phyloP scores from a whole-genome alignment of 139 green algal species.

The Chlorella vulgaris region DNA sequence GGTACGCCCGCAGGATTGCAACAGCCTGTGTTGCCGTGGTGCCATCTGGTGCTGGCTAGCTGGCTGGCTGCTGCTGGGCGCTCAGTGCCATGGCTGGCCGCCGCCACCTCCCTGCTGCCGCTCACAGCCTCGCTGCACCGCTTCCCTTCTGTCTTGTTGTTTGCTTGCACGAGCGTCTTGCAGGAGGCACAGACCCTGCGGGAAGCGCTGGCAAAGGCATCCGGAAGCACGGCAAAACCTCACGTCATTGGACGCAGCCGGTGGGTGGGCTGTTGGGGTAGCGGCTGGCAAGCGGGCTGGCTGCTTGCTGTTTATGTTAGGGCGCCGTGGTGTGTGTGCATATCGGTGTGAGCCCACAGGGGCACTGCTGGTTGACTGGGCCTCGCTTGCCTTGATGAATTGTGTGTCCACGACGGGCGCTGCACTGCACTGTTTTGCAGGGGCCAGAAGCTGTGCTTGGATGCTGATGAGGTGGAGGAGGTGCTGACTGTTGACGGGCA shows the following conservation, averaged over 20 bases:
- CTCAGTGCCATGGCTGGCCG: background rate
- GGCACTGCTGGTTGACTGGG: no score
- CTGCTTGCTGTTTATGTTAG: no score
- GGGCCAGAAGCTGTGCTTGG: constrained; percentile 84
- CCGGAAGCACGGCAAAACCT: constrained; percentile 4
- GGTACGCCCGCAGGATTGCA: background rate
- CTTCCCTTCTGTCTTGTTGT: no score
- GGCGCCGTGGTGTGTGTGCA: no score
- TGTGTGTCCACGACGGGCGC: no score
- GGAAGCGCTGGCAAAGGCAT: constrained; percentile 10
- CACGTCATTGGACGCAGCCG: constrained; percentile 60
- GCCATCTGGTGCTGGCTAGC: no score
- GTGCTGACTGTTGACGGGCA: constrained; percentile 50
- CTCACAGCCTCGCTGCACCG: no score
- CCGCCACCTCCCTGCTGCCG: background rate
- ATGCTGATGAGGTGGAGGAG: constrained; percentile 78
- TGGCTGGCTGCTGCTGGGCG: no score
- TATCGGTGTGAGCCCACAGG: no score
- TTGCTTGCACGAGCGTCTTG: no score
- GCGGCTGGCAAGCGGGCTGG: no score
- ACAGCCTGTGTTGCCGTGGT: no score
- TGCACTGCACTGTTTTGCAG: constrained; percentile 50
- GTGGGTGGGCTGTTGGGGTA: background rate
- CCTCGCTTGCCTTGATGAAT: background rate
- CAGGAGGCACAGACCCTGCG: constrained; percentile 30